Evolutionary conservation across 2,329 filamentous ascomycete species (phyloP), one percentile per base, ranked within the genome.

Genomic region (Neofusicoccum sp.): DNA sequence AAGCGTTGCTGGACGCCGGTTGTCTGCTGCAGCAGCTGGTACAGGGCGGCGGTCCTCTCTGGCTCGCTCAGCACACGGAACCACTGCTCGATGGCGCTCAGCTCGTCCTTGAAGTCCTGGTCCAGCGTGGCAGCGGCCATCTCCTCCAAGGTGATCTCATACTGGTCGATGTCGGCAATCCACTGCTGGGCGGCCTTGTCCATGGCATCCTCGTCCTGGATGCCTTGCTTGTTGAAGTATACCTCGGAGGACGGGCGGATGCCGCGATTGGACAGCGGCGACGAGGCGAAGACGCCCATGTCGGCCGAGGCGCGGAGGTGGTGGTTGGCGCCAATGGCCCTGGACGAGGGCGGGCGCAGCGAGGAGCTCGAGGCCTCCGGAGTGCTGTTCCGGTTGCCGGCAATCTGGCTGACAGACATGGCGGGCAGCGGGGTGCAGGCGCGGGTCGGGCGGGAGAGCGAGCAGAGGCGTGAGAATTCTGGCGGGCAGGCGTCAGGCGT

Each of bases 71-170:
- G 81, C 58, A 99, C 95, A 64, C 93, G 89, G 77, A 99, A 99
- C 95, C 95, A 99, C 81, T 99, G 95, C 79, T 99, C 95, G 72
- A 99, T 99, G 67, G 95, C 95, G 73, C 92, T 97, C 63, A 99
- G 85, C 77, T 99, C 95, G 77, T 98, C 95, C 80, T 99, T 99
- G 82, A 99, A 99, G 73, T 99, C 95, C 80, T 99, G 95, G 73
- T 99, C 95, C 59, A 98, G 82, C n/a, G 95, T 98, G 30, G 95
- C 95, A 33, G 93, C 93, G 44, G 95, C 95, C 95, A 99, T 99
- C 75, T 99, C 95, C 77, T 98, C 95, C 70, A 99, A 78, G 1
- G 95, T 99, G n/a, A 88, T 96, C 81, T 99, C 95, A 71, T 97
- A 97, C 76, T 98, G 93, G 74, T 99, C 95, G 68, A 99, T 98